Base-by-base conservation (phyloP, 2,329 filamentous ascomycete species). In the Colletotrichum aenigma region DNA sequence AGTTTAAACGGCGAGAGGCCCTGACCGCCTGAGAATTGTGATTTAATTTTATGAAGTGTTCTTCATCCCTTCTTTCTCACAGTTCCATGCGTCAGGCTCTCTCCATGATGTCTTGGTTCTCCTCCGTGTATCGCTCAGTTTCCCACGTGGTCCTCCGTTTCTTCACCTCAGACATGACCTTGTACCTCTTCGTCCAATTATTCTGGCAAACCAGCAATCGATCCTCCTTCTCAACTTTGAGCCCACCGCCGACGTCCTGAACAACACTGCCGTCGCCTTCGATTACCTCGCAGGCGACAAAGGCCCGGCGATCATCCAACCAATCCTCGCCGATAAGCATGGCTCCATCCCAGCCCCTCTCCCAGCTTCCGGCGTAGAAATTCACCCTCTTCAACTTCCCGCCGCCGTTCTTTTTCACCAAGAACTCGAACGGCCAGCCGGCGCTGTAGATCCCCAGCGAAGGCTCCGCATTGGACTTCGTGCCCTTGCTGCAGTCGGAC, bases 291-390 rank as follows among this genome's bases (percentile, higher is more conserved):
- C 72, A 75, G 4, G 52, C 18, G 4, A 36, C 18, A 3, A 58
- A 71, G 0, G 34, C 21, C 21, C 13, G 24, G 12, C 64, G 26
- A 4, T 62, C 36, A 7, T 75, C 68, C 15, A 75, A 21, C 72
- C 72, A 75, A 15, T 18, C 15, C 4, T 24, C 26, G 3, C 32
- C 18, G 6, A 24, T 13, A 18, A 61, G 13, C 24, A 71, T 2
- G 13, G 68, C 24, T 26, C 68, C 72, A 26, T 75, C 72, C 68
- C 68, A 61, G 2, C 18, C 13, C 21, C 62, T 32, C 55, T 62
- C 38, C 68, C 68, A 75, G 12, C 70, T 38, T 5, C 72, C 72
- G 3, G 68, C 52, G 16, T 71, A 71, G 28, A 71, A 71, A 12
- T 24, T 62, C 3, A 60, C 68, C 12, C 7, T 61, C 1, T 8